Base-by-base conservation (phyloP, 148 eudicot species). In the Rhododendron mucronatum region DNA sequence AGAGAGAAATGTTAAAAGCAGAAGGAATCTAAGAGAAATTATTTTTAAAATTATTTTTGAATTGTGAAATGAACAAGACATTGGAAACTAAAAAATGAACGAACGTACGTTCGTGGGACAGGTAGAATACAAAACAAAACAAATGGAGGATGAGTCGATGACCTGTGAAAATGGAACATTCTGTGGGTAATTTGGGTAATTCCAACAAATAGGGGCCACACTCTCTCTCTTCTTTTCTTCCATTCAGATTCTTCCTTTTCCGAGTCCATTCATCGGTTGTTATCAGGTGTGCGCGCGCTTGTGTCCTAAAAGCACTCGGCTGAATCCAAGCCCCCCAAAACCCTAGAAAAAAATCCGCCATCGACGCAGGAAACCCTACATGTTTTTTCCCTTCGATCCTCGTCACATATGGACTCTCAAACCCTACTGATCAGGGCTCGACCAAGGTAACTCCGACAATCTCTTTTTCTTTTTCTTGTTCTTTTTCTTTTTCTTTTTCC, bases 201-300 rank as follows among this genome's bases (percentile, higher is more conserved):
- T 82, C 21, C 7, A 30, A 5, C 21, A 14, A 0, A 37, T 7
- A 82, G 18, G 47, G 47, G 30, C 39, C 71, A 20, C 55, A 33
- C 86, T 63, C 69, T 63, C 69, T 63, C 71, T 63, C 71, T 67
- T 26, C 3, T 1, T 26, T 35, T 77, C 84, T 59, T 78, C 73
- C 53, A 28, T n/a, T n/a, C n/a, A n/a, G n/a, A n/a, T n/a, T 84
- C 47, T 80, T 89, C 91, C 85, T 87, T 78, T 59, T 86, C 83
- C 88, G 85, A 89, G 91, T 83, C 87, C 90, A 89, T 91, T 88
- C 87, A 82, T 90, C 87, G 82, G 84, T 79, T 86, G 86, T 87
- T 81, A 57, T 80, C 84, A 81, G 83, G 55, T 79, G 81, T 83
- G 88, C 45, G 9, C 55, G 84, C 33, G 78, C 82, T 80, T 84